Base-by-base conservation (phyloP, 2,329 filamentous ascomycete species). In the Cercospora sp. region DNA sequence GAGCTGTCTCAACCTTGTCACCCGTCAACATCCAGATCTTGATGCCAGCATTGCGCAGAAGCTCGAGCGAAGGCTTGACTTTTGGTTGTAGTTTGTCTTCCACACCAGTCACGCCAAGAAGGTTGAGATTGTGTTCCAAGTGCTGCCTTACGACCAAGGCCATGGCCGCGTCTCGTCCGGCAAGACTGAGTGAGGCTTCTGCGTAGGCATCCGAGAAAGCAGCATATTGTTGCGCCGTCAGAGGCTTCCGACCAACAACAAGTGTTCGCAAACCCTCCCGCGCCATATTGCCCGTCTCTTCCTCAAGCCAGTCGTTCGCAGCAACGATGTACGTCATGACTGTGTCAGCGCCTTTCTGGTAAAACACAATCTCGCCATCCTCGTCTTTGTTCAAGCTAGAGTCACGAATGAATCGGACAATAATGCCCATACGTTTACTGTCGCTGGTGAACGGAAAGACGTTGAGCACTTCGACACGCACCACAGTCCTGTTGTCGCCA, bases 11-110 rank as follows among this genome's bases (percentile, higher is more conserved):
- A 2, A 99, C 92, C 81, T 99, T 99, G 84, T 99, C 95, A 58
- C 95, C 95, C 0, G 95, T 99, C 78, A 99, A 84, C 95, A 99
- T 99, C 95, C 95, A 99, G 61, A 99, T 98, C 80, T 98, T 98
- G 81, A 99, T 95, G 28, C 95, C 95, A 0, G 95, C 95, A 75
- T 99, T 99, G 72, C 95, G 92, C 63, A 99, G 87, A 5, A 99
- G 87, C 79, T 99, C 96, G 5, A 99, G 85, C 0, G 93, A 97
- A 1, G 94, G 91, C 79, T 98, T 99, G 76, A 99, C 95, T 76
- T 98, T 93, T 71, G 90, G 90, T 78, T 99, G 95, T 12, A 99
- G 87, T 78, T 97, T 97, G 80, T 99, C 95, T 80, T 99, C 96
- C 0, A 99, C 95, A 71, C 95, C 95, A 1, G 95, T 99, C 12